phyloP scores from a whole-genome alignment of 352 stramenopile species.

The Phytophthora pinifolia region DNA sequence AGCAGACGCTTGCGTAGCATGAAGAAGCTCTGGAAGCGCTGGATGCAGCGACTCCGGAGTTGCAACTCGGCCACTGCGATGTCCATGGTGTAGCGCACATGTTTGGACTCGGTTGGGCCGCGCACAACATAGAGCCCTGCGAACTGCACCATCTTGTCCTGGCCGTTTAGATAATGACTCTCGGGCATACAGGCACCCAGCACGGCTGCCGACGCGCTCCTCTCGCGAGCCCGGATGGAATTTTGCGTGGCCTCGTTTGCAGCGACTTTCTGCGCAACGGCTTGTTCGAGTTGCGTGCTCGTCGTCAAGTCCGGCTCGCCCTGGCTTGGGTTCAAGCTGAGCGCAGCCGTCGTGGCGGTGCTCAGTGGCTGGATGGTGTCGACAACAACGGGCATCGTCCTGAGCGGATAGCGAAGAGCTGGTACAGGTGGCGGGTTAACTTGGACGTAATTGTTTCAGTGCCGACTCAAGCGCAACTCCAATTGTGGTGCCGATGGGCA shows the following conservation, averaged over 20 bases:
- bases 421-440: background rate
- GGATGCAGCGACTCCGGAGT: slow-evolving; percentile 46
- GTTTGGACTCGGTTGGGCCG: slow-evolving; percentile 44
- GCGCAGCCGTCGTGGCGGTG: slow-evolving; percentile 22
- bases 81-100: slow-evolving; percentile 74
- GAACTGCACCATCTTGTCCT: slow-evolving; percentile 51
- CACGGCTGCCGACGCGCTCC: slow-evolving; percentile 30
- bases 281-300: slow-evolving; percentile 28
- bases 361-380: slow-evolving; percentile 32
- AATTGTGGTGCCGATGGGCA: slow-evolving; percentile 23
- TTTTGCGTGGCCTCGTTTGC: background rate
- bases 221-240: slow-evolving; percentile 11
- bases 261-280: slow-evolving; percentile 28
- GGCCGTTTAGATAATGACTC: slow-evolving; percentile 33
- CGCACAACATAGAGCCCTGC: slow-evolving; percentile 56
- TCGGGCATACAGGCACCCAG: slow-evolving; percentile 26
- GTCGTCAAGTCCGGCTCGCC: slow-evolving; percentile 22
- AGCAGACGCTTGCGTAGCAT: slow-evolving; percentile 53
- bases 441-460: slow-evolving; percentile 9
- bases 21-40: slow-evolving; percentile 64
- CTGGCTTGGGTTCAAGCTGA: slow-evolving; percentile 26
- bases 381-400: slow-evolving; percentile 30
- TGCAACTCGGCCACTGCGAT: slow-evolving; percentile 42
- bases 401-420: background rate
- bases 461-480: slow-evolving; percentile 1